Conservation (phyloP, 1,139 yeast genomes). For the Candida pseudoviswanathii region DNA sequence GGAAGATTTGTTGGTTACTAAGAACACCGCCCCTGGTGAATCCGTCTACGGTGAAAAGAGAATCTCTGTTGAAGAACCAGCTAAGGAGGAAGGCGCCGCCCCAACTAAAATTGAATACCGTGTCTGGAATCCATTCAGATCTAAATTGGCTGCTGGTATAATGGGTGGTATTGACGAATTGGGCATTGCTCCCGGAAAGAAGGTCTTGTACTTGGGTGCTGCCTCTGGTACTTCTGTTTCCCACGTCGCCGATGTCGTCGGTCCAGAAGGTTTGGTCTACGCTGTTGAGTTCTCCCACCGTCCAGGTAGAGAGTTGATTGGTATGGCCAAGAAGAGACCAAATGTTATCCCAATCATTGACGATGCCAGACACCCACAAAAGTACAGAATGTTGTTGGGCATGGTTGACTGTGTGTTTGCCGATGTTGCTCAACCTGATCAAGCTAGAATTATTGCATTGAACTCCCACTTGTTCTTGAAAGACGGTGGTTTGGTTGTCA, state of each 20-base stretch:
- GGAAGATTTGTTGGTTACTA: slow-evolving; percentile 96
- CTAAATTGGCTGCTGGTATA: slow-evolving; percentile 99
- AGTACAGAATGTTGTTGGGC: slow-evolving; percentile 97
- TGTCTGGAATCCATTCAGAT: slow-evolving; percentile 99
- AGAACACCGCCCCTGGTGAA: slow-evolving; percentile 97
- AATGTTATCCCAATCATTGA: slow-evolving; percentile 97
- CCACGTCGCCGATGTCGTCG: slow-evolving; percentile 97
- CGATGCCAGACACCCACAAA: slow-evolving; percentile 99
- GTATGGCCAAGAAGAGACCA: slow-evolving; percentile 99
- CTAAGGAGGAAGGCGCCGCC: slow-evolving; percentile 81
- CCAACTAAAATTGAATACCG: slow-evolving; percentile 97
- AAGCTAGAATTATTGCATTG: slow-evolving; percentile 98
- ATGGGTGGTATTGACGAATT: slow-evolving; percentile 99
- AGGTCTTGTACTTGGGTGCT: slow-evolving; percentile 97
- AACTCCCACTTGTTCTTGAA: slow-evolving; percentile 97
- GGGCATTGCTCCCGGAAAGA: slow-evolving; percentile 97
- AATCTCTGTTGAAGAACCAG: slow-evolving; percentile 88
- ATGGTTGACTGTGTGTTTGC: slow-evolving; percentile 99
- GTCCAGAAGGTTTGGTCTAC: slow-evolving; percentile 98
- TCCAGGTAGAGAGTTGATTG: slow-evolving; percentile 98
- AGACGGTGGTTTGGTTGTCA: slow-evolving; percentile 97
- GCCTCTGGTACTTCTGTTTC: slow-evolving; percentile 99
- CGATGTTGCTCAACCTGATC: slow-evolving; percentile 99
- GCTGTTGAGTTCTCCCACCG: slow-evolving; percentile 99
- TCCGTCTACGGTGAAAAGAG: slow-evolving; percentile 98